A percentile compares a stretch with the other conserved stretches of the same genome.
These are phyloP conservation scores for Ilex aquifolium DNA, from an alignment of 257 asterid genomes.

Conservation along the genomic window DNA sequence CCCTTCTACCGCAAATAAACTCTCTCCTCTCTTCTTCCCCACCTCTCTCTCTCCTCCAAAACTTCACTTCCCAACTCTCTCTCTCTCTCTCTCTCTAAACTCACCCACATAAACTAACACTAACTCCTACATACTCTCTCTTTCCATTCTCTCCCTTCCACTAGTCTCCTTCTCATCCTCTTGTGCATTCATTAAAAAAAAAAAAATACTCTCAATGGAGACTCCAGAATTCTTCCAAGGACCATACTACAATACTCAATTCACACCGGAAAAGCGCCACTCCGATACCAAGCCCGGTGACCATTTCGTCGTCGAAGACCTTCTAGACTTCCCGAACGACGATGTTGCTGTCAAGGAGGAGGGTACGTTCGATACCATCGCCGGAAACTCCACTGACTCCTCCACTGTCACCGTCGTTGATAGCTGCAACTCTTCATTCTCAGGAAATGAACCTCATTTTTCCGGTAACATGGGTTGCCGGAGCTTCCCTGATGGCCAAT, in stretches of 20 bases:
- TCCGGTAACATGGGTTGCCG: slow-evolving; percentile 23
- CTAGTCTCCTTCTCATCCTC: no score
- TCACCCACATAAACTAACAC: slow-evolving; percentile 21
- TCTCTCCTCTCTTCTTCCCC: slow-evolving; percentile 26
- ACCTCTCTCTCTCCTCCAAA: slow-evolving; percentile 17
- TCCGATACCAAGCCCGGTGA: slow-evolving; percentile 45
- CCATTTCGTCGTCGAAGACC: slow-evolving; percentile 73
- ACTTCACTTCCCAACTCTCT: slow-evolving; percentile 22
- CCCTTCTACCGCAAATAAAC: slow-evolving; percentile 73
- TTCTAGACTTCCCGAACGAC: slow-evolving; percentile 66
- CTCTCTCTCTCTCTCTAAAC: slow-evolving; percentile 19
- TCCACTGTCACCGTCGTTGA: slow-evolving; percentile 33
- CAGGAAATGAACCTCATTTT: slow-evolving; percentile 33
- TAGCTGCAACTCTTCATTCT: slow-evolving; percentile 44
- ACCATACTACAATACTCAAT: slow-evolving; percentile 27
- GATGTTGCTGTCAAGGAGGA: slow-evolving; percentile 28
- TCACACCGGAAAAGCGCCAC: slow-evolving; percentile 29
- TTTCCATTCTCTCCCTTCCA: no score
- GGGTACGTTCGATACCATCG: slow-evolving; percentile 19
- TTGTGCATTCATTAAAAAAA: neutral
- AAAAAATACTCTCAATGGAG: slow-evolving; percentile 32
- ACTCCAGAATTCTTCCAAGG: slow-evolving; percentile 47
- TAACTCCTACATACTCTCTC: neutral
- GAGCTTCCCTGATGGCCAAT: slow-evolving; percentile 35
- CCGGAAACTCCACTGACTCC: slow-evolving; percentile 29